phyloP scores from a whole-genome alignment of 306 rosid genomes.

The Albizia julibrissin region DNA sequence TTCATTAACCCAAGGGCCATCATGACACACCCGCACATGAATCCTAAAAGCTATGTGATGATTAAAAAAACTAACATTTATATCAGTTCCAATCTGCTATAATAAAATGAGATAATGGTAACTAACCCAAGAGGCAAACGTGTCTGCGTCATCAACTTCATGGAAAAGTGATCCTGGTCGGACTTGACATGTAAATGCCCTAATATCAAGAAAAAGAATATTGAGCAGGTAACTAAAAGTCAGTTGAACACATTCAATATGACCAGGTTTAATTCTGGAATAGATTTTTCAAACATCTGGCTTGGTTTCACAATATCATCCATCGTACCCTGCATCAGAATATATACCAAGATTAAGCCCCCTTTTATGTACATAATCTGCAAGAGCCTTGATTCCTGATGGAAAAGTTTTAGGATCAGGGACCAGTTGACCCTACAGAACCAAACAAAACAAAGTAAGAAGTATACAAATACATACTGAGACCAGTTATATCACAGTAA shows the following conservation, averaged over 20 bases:
- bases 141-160: constrained; percentile 77
- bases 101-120: constrained; percentile 29
- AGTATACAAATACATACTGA: constrained; percentile 25
- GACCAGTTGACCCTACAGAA: constrained; percentile 70
- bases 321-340: constrained; percentile 95
- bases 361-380: constrained; percentile 81
- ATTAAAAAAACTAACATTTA: constrained; percentile 15
- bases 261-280: constrained; percentile 14
- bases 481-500: not conserved
- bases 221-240: constrained; percentile 25
- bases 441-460: constrained; percentile 38
- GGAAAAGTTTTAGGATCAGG: constrained; percentile 77
- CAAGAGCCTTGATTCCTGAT: constrained; percentile 88
- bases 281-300: constrained; percentile 30
- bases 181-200: constrained; percentile 89
- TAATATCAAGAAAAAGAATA: constrained; percentile 43
- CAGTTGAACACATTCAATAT: constrained; percentile 25
- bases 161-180: constrained; percentile 91
- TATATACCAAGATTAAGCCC: constrained; percentile 95
- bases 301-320: constrained; percentile 32
- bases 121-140: constrained; percentile 96
- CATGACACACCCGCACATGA: not conserved
- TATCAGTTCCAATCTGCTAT: constrained; percentile 22
- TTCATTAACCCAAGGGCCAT: not conserved
- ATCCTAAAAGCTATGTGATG: not conserved